Conservation (phyloP, 805 yeast genomes). For the Osmozyma mogii region DNA sequence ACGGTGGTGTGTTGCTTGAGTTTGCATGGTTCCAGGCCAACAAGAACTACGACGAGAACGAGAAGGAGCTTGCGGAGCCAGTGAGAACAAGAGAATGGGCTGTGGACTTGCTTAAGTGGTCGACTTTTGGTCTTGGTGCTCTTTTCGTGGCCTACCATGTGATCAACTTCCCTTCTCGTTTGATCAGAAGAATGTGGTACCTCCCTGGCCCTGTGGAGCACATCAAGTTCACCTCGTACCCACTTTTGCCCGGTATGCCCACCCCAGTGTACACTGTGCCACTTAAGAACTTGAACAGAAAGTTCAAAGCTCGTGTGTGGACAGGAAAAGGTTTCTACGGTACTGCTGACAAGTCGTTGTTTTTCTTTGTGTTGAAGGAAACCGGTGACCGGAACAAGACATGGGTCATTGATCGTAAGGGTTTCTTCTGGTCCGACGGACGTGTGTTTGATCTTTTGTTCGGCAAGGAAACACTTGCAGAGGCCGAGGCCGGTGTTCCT, state of each 20-base stretch:
- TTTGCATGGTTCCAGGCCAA: conserved; percentile 46
- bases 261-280: conserved; percentile 71
- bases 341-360: conserved; percentile 64
- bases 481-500: conserved; percentile 64
- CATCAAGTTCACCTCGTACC: conserved; percentile 65
- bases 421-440: conserved; percentile 92
- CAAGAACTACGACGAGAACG: conserved; percentile 46
- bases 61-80: conserved; percentile 35
- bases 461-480: conserved; percentile 70
- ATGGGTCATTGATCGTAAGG: conserved; percentile 77
- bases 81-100: conserved; percentile 35
- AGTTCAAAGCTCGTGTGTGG: conserved; percentile 62
- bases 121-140: conserved; percentile 20
- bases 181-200: conserved; percentile 70
- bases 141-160: conserved; percentile 23
- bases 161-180: conserved; percentile 52
- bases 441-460: conserved; percentile 75
- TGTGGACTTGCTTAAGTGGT: conserved; percentile 20
- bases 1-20: conserved; percentile 55
- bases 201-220: conserved; percentile 55
- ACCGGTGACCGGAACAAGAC: conserved; percentile 40
- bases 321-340: conserved; percentile 88
- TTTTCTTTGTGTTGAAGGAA: conserved; percentile 67
- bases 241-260: conserved; percentile 65
- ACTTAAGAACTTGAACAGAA: conserved; percentile 44